Evolutionary conservation across 1,139 yeast genomes (phyloP).

Genomic region (Saccharomyces hybrid): DNA sequence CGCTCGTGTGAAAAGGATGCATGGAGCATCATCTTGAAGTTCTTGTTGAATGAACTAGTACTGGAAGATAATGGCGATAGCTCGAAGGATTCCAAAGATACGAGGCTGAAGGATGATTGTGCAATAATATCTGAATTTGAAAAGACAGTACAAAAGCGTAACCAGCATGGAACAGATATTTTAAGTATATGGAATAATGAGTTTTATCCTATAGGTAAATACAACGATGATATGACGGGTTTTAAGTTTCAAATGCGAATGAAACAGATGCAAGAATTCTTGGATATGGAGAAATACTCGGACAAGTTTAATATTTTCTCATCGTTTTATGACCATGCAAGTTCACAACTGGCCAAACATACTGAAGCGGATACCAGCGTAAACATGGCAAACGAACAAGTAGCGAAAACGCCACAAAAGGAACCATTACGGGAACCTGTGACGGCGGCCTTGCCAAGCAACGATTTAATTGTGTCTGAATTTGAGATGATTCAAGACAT

Average conservation of each 20-base stretch:
- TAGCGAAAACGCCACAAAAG: not conserved
- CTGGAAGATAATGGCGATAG: conserved; percentile 5
- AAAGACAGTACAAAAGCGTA: conserved; percentile 3
- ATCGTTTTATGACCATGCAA: conserved; percentile 23
- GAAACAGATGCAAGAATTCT: not conserved
- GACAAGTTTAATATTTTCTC: conserved; percentile 19
- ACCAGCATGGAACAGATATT: conserved; percentile 9
- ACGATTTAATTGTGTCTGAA: not conserved
- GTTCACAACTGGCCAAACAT: conserved; percentile 16
- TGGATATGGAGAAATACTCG: not conserved
- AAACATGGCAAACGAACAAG: not conserved
- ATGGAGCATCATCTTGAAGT: conserved; percentile 23
- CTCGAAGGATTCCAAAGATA: not conserved
- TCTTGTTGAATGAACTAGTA: conserved; percentile 15
- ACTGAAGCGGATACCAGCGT: conserved; percentile 9
- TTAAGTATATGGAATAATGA: conserved; percentile 14
- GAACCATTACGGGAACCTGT: not conserved
- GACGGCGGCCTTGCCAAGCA: not conserved
- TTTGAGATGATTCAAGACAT: conserved; percentile 18
- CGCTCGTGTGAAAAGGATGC: conserved; percentile 19
- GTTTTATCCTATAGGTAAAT: conserved; percentile 15
- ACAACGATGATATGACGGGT: conserved; percentile 2
- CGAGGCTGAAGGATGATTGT: conserved; percentile 1
- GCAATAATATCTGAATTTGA: not conserved
- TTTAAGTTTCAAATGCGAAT: not conserved